phyloP scores from a whole-genome alignment of 495 filamentous ascomycete genomes.

The Tuber calosporum region DNA sequence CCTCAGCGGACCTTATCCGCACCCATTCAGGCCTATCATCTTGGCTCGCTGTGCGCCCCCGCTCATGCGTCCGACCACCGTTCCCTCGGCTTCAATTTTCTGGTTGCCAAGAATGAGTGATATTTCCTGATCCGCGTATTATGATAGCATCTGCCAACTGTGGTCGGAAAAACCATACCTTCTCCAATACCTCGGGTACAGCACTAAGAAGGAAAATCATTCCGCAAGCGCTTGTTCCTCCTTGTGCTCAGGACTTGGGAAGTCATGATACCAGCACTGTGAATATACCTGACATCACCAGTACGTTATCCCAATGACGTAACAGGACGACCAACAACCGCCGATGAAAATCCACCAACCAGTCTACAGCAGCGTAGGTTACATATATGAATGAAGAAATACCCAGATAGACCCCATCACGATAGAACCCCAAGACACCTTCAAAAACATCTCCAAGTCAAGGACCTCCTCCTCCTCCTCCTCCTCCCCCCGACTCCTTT shows the following conservation, averaged over 20 bases:
- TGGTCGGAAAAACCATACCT: not conserved
- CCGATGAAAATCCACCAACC: not conserved
- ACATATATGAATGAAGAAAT: not conserved
- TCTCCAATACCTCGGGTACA: not conserved
- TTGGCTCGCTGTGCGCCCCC: not conserved
- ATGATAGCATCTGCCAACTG: not conserved
- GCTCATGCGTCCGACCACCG: not conserved
- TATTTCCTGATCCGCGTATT: not conserved
- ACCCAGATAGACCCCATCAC: not conserved
- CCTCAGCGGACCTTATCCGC: not conserved
- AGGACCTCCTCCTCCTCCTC: too few relatives aligned
- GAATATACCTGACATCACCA: not conserved
- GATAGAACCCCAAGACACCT: not conserved
- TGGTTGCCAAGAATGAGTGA: not conserved
- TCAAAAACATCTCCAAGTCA: too few relatives aligned
- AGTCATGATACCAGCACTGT: not conserved
- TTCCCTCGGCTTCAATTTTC: not conserved
- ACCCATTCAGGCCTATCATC: not conserved
- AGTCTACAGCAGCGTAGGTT: too few relatives aligned
- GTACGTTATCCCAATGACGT: conserved; percentile 11
- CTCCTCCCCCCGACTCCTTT: too few relatives aligned
- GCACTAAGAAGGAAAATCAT: not conserved
- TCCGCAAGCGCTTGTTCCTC: not conserved
- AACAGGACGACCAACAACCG: not conserved
- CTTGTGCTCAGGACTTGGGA: not conserved